phyloP scores from a whole-genome alignment of 495 filamentous ascomycete species.

The Tuber indicum region DNA sequence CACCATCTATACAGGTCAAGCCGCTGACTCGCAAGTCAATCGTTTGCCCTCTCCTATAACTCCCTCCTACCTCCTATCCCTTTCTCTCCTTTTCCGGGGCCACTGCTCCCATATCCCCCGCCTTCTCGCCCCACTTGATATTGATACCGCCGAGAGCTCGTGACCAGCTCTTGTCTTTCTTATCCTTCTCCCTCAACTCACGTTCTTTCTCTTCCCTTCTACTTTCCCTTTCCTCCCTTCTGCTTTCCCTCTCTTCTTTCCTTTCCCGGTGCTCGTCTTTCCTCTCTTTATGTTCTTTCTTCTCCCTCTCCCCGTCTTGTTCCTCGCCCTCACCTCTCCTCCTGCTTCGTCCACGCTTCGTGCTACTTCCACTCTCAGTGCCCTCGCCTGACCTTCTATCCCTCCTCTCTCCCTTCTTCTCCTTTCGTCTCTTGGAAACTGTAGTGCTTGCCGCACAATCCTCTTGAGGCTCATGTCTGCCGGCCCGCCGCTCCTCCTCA shows the following conservation, averaged over 20 bases:
- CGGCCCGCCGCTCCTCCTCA: conserved; percentile 13
- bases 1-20: background rate
- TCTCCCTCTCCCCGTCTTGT: conserved; percentile 19
- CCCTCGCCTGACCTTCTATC: conserved; percentile 9
- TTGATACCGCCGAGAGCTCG: background rate
- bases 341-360: conserved; percentile 13
- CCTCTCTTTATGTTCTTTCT: conserved; percentile 9
- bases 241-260: conserved; percentile 25
- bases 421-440: conserved; percentile 16
- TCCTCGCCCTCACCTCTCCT: conserved; percentile 20
- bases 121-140: background rate
- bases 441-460: conserved; percentile 18
- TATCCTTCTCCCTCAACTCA: conserved; percentile 11
- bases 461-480: conserved; percentile 10
- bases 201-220: conserved; percentile 3
- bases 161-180: conserved; percentile 16
- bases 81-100: background rate
- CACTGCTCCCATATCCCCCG: background rate
- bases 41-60: background rate
- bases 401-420: conserved; percentile 15
- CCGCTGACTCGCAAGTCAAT: background rate
- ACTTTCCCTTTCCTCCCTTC: conserved; percentile 16
- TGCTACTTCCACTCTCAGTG: conserved; percentile 6
- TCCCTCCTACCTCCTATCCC: background rate
- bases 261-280: conserved; percentile 3